Evolutionary conservation across 2,329 filamentous ascomycete genomes (phyloP), one percentile per base, ranked within the genome.

Genomic region (Fusarium haematococcum): DNA sequence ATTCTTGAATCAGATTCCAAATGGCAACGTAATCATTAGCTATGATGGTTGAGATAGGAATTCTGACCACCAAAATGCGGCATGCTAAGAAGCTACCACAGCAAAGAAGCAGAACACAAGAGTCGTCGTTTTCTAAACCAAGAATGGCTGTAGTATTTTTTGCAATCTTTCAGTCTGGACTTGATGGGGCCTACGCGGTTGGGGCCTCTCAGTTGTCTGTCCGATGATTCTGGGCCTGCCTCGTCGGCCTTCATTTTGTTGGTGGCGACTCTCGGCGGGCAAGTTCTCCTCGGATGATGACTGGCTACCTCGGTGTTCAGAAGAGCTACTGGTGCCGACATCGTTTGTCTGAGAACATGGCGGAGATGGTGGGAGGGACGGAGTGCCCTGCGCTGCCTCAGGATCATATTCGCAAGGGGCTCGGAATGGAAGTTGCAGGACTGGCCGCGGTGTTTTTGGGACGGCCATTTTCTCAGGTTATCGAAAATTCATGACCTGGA

Each of bases 331-430:
- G 41, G 0, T 45, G 13, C 20, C 13, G 25, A 1, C 2, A 6
- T 45, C 43, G 1, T 25, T 16, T 3, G 0, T 45, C 7, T 9
- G 43, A 45, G 43, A 45, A 20, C 41, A 2, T 4, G 20, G 1
- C 0, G 41, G 35, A 9, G 35, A 39, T 39, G 2, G 16, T 1
- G 35, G 35, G 7, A 1, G 35, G 35, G 8, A 18, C 2, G 16
- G 0, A 18, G 16, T 2, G 7, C 3, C 0, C 16, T 0, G 20
- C 13, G 20, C 41, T 5, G 7, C 13, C 20, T 45, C 41, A 16
- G 7, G 2, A 45, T 45, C 41, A 4, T 10, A 10, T 3, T 27
- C 8, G 0, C 1, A 2, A 25, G 0, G 16, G 16, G 23, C 5
- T 48, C 0, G 45, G 45, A 6, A 4, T 1, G 0, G 8, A 16